Evolutionary conservation across 441 rosid species (phyloP), one percentile per base, ranked within the genome.

Genomic region (Corymbia calophylla): DNA sequence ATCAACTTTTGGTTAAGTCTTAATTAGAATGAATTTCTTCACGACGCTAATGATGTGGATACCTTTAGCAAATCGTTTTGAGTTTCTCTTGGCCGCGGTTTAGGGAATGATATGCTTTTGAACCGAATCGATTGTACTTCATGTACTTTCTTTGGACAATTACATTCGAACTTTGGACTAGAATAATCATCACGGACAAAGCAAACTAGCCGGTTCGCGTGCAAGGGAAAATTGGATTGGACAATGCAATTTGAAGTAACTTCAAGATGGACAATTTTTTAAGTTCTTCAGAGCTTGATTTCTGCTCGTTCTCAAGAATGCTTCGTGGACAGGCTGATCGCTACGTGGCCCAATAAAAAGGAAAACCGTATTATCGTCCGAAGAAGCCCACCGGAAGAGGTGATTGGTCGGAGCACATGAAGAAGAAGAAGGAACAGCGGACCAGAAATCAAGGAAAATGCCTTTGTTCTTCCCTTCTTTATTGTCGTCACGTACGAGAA

Each of bases 131-230:
- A 5, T 5, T 9, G 47, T 39, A 73, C 5, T 11, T 11, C 3
- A 7, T 29, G 0, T 6, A 8, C 49, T 21, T 9, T 35, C 16
- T 11, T 39, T 39, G 29, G 2, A 70, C 11, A 1, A 2, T 35
- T 32, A 19, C 8, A 5, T n/a, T 31, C 39, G 21, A 31, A 15
- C 39, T 15, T 66, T 66, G n/a, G n/a, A 39, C 44, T 31, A 11
- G 11, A 66, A 31, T 66, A 4, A 66, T 66, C 39, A 16, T 31
- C 21, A 9, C 39, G 18, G 39, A 31, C 62, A 73, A 73, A 73
- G 29, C 49, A 21, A 39, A 39, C 49, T 6, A 19, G 49, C 29
- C 8, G 49, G 29, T 39, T 13, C 13, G 3, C 29, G 62, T 56
- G 29, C 29, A 56, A 56, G 25, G 10, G 6, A 56, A 56, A 56